Evolutionary conservation across 2,329 filamentous ascomycete genomes (phyloP), one percentile per base, ranked within the genome.

Genomic region (Trichoderma harzianum): DNA sequence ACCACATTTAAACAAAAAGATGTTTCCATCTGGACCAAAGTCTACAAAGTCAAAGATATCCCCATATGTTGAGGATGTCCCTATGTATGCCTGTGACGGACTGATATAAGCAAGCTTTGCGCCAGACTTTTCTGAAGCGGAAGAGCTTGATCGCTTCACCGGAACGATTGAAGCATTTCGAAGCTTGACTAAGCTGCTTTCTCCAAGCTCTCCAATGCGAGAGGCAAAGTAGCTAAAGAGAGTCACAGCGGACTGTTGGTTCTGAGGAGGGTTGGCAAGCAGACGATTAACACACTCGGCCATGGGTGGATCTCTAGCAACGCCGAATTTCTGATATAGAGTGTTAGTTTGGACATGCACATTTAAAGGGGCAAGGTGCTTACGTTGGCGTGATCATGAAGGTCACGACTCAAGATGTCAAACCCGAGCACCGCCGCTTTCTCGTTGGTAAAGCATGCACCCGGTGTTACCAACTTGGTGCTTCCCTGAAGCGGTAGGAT

Each of bases 11-110:
- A 94, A 89, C 21, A 99, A 83, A 77, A 99, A 99, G 0, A 92
- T 86, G 77, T 98, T 98, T 2, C 93, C 95, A 78, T 95, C 91
- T 39, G 87, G 84, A 0, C 95, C 94, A 82, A 98, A 99, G 79
- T 98, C 93, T 16, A 98, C 95, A 81, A 98, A 99, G 79, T 98
- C 94, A 75, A 99, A 97, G 36, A 99, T 97, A 36, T 97, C 93
- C 12, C 90, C 92, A 77, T 97, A 99, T 8, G 85, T 86, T 2
- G 83, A 80, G 7, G 87, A 90, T 32, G 75, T 91, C 10, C 96
- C 96, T 2, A 99, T 86, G 79, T 97, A 99, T 74, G 92, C 94
- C 53, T 90, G 86, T 60, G 87, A 88, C 6, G 96, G 95, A 18
- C 88, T 86, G 58, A 94, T 86, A 75, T 80, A 76, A 3, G 77